These are phyloP conservation scores for Zygoascus biomembranicola DNA, from an alignment of 805 yeast genomes.

Conservation along the genomic window DNA sequence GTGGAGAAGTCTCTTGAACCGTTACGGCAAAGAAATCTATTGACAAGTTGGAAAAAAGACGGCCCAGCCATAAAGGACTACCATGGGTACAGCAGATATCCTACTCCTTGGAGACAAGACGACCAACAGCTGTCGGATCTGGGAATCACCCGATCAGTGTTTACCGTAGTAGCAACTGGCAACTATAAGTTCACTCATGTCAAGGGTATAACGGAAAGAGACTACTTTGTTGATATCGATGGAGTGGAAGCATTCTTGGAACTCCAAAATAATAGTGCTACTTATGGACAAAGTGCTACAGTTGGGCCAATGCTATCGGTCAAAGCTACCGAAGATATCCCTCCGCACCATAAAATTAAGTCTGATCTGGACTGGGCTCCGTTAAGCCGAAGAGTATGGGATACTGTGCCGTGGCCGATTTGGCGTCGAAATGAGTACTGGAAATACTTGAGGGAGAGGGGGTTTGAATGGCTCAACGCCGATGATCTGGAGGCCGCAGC, in stretches of 20 bases:
- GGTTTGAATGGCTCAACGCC: slow-evolving; percentile 44
- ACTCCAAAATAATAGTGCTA: neutral
- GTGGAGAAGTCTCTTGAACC: slow-evolving; percentile 40
- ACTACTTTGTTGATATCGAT: slow-evolving; percentile 43
- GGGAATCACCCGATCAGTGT: slow-evolving; percentile 40
- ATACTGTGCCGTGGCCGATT: slow-evolving; percentile 42
- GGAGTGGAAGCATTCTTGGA: neutral
- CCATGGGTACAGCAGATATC: neutral
- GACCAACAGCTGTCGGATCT: neutral
- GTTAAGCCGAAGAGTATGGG: neutral
- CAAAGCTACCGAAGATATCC: neutral
- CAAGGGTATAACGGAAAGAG: slow-evolving; percentile 20
- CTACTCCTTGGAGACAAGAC: slow-evolving; percentile 2
- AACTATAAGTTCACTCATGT: slow-evolving; percentile 43
- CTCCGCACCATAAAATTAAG: neutral
- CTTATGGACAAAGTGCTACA: neutral
- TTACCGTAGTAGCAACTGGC: slow-evolving; percentile 61
- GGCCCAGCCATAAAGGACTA: neutral
- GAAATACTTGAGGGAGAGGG: slow-evolving; percentile 38
- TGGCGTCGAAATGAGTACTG: slow-evolving; percentile 38
- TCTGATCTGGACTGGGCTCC: neutral
- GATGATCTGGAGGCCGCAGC: neutral
- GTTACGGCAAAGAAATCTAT: slow-evolving; percentile 40
- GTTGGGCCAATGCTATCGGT: neutral
- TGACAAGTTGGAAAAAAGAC: slow-evolving; percentile 25